Evolutionary conservation across 495 filamentous ascomycete genomes (phyloP).

Genomic region (Talaromyces nanjingensis): DNA sequence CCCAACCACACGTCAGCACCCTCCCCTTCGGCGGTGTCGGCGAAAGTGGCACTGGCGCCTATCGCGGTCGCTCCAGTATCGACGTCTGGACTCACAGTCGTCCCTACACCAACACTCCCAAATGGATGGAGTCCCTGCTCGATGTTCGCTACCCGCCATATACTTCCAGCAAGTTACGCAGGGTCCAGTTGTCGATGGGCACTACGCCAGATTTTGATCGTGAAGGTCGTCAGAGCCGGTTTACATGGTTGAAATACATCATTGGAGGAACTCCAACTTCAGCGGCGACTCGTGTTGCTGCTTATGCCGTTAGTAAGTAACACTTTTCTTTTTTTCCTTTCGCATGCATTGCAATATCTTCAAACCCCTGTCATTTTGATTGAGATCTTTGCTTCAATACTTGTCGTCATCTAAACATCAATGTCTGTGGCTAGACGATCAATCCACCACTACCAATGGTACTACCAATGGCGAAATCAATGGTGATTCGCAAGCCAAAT

Average conservation of each 20-base stretch:
- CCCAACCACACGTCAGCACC: slow-evolving; percentile 74
- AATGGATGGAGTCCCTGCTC: slow-evolving; percentile 73
- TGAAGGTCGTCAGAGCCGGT: slow-evolving; percentile 51
- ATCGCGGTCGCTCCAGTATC: slow-evolving; percentile 77
- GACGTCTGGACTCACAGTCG: slow-evolving; percentile 79
- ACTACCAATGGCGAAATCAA: no score
- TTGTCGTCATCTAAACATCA: slow-evolving; percentile 8
- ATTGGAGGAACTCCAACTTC: slow-evolving; percentile 35
- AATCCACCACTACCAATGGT: neutral
- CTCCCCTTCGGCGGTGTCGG: slow-evolving; percentile 90
- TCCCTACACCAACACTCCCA: slow-evolving; percentile 64
- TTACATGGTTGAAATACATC: slow-evolving; percentile 38
- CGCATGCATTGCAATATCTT: neutral
- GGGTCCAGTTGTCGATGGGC: slow-evolving; percentile 48
- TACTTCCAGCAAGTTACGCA: slow-evolving; percentile 46
- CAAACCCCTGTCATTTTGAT: neutral
- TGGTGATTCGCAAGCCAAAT: neutral
- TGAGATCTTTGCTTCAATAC: neutral
- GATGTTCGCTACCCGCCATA: slow-evolving; percentile 79
- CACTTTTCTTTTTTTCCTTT: slow-evolving; percentile 6
- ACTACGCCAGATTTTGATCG: slow-evolving; percentile 78
- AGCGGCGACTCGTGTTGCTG: slow-evolving; percentile 32
- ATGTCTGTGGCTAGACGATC: slow-evolving; percentile 8
- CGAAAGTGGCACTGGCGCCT: slow-evolving; percentile 72
- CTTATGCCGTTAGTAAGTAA: slow-evolving; percentile 42